Percentiles rank a stretch among this genome's conserved stretches.
phyloP scores from a whole-genome alignment of 1,284 basidiomycete species.

The Volvariella surrecta region DNA sequence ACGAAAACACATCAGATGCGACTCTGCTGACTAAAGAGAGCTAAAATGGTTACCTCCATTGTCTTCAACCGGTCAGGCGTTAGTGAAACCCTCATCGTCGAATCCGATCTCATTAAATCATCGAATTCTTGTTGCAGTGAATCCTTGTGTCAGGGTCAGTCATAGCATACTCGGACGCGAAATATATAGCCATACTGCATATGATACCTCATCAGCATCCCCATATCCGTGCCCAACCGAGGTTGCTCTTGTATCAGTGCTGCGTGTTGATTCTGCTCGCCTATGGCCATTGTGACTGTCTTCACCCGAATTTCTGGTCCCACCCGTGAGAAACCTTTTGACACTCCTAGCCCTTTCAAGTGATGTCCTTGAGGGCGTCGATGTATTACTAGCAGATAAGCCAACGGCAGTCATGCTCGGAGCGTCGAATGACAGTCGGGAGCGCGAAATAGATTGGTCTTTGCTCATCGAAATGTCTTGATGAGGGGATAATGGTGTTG shows the following conservation, averaged over 20 bases:
- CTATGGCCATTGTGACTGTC: conserved; percentile 35
- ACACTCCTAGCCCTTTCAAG: conserved; percentile 49
- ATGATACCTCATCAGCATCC: conserved; percentile 13
- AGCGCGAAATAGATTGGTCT: conserved; percentile 11
- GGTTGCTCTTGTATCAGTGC: conserved; percentile 29
- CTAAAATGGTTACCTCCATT: conserved; percentile 64
- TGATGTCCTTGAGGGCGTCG: conserved; percentile 36
- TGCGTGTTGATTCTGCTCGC: conserved; percentile 44
- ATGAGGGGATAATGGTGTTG: conserved; percentile 31
- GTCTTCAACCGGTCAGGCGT: conserved; percentile 87
- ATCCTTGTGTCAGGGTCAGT: conserved; percentile 28
- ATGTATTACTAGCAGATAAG: conserved; percentile 10
- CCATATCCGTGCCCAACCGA: conserved; percentile 9
- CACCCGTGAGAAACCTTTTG: conserved; percentile 41
- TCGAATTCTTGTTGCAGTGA: conserved; percentile 76
- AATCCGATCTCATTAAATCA: conserved; percentile 77
- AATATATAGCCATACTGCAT: conserved; percentile 6
- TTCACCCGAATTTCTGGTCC: conserved; percentile 35
- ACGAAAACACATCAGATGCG: conserved; percentile 7
- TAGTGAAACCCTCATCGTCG: conserved; percentile 91
- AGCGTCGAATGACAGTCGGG: conserved; percentile 36
- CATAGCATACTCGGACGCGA: neutral
- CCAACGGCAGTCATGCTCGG: conserved; percentile 18
- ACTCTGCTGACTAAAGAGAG: conserved; percentile 22
- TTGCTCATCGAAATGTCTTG: conserved; percentile 19